A percentile compares a stretch with the other conserved stretches of the same genome.
Conservation (phyloP, 805 yeast genomes). For the Candida stauntonica region DNA sequence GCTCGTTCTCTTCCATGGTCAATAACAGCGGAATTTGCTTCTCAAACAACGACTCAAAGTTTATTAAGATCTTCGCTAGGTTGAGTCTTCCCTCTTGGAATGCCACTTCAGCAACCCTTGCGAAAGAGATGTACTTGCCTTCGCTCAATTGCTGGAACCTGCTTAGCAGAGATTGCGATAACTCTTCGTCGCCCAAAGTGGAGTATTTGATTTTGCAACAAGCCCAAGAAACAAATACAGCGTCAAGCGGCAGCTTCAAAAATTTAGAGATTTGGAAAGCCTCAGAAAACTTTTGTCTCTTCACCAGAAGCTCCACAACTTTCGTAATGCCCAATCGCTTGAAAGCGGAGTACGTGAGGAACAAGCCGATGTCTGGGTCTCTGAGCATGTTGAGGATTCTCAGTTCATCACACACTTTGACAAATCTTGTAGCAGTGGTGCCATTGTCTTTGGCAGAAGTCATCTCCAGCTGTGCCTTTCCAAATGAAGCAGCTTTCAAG, state of each 20-base stretch:
- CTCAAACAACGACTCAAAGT: constrained; percentile 54
- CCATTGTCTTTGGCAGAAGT: constrained; percentile 5
- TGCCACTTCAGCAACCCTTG: constrained; percentile 59
- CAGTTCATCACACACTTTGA: constrained; percentile 55
- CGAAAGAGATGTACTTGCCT: constrained; percentile 46
- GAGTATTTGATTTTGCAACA: constrained; percentile 58
- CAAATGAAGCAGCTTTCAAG: constrained; percentile 79
- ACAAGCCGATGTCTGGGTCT: constrained; percentile 59
- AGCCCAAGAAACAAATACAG: constrained; percentile 78
- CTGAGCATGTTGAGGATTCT: constrained; percentile 70
- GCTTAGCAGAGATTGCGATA: constrained; percentile 46
- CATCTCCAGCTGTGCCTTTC: constrained; percentile 54
- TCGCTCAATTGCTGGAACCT: constrained; percentile 34
- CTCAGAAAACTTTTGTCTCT: constrained; percentile 55
- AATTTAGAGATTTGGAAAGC: constrained; percentile 58
- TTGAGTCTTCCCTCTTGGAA: constrained; percentile 75
- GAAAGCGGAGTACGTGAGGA: constrained; percentile 57
- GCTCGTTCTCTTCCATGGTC: constrained; percentile 65
- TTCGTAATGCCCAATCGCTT: constrained; percentile 47
- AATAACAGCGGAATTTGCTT: constrained; percentile 61
- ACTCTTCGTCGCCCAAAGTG: constrained; percentile 50
- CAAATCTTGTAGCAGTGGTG: constrained; percentile 46
- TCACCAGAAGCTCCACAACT: constrained; percentile 52
- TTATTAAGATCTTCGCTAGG: constrained; percentile 63
- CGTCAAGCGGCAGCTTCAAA: constrained; percentile 41